These are phyloP conservation scores for Macroventuria anomochaeta DNA, from an alignment of 2,329 filamentous ascomycete species.

Conservation along the genomic window DNA sequence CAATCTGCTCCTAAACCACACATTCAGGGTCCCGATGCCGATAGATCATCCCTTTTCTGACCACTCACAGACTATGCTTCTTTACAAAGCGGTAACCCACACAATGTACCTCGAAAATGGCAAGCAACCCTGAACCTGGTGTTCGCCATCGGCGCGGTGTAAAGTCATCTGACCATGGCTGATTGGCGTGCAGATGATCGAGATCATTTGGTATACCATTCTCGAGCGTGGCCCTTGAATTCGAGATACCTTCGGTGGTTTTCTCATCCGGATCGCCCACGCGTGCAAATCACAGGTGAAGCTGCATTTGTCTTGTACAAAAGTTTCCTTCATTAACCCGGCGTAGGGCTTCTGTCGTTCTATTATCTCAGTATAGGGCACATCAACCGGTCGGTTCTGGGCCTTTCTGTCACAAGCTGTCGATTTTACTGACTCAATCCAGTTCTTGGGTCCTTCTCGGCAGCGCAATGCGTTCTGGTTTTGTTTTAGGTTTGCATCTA, in stretches of 20 bases:
- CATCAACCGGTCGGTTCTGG: conserved; percentile 45
- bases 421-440: background rate
- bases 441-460: conserved; percentile 50
- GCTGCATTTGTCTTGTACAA: background rate
- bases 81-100: conserved; percentile 18
- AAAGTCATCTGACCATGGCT: conserved; percentile 39
- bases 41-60: background rate
- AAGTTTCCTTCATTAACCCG: background rate
- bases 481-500: conserved; percentile 47
- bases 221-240: conserved; percentile 43
- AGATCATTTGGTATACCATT: conserved; percentile 49
- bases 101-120: conserved; percentile 37
- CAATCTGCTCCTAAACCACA: background rate
- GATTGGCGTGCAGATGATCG: conserved; percentile 30
- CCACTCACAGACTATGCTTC: conserved; percentile 28
- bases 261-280: conserved; percentile 45
- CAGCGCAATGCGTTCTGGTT: conserved; percentile 45
- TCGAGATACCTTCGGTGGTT: conserved; percentile 33
- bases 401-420: background rate
- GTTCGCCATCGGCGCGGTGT: conserved; percentile 51
- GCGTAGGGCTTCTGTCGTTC: conserved; percentile 42
- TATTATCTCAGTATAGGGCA: conserved; percentile 51
- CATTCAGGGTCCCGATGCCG: too few relatives aligned
- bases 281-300: conserved; percentile 44
- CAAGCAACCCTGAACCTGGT: conserved; percentile 50